phyloP scores from a whole-genome alignment of 139 green algal species.

The Mychonastes homosphaera region DNA sequence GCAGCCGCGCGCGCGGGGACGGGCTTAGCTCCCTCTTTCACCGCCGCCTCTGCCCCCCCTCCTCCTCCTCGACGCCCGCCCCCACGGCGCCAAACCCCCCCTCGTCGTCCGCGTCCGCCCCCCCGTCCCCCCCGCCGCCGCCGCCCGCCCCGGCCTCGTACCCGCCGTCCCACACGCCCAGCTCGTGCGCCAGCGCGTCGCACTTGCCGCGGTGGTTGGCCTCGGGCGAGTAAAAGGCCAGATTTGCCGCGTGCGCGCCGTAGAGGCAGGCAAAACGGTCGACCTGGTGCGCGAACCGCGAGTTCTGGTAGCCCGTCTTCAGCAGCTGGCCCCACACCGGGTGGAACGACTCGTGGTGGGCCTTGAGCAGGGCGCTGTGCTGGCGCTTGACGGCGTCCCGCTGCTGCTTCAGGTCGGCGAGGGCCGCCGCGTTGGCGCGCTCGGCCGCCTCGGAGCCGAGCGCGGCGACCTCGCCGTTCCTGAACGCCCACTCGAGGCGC shows the following conservation, averaged over 20 bases:
- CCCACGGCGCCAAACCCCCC: too few species aligned
- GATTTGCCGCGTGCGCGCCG: constrained; percentile 62
- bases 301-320: constrained; percentile 95
- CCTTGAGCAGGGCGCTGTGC: constrained; percentile 49
- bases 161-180: too few species aligned
- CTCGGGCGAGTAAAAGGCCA: constrained; percentile 78
- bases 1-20: too few species aligned
- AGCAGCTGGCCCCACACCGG: constrained; percentile 88
- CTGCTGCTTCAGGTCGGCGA: constrained; percentile 1
- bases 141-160: too few species aligned
- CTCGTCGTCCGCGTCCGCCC: too few species aligned
- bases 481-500: constrained; percentile 54
- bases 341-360: constrained; percentile 80
- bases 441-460: background rate
- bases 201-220: constrained; percentile 64
- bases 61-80: too few species aligned
- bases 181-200: constrained; percentile 85
- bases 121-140: too few species aligned
- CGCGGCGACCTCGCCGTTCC: constrained; percentile 9
- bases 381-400: constrained; percentile 24
- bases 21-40: too few species aligned
- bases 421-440: background rate
- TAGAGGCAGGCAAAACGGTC: constrained; percentile 97
- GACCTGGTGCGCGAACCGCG: constrained; percentile 79
- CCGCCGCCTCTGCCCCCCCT: too few species aligned